Evolutionary conservation across 129 eudicot genomes (phyloP).

Genomic region (Mikania micrantha): DNA sequence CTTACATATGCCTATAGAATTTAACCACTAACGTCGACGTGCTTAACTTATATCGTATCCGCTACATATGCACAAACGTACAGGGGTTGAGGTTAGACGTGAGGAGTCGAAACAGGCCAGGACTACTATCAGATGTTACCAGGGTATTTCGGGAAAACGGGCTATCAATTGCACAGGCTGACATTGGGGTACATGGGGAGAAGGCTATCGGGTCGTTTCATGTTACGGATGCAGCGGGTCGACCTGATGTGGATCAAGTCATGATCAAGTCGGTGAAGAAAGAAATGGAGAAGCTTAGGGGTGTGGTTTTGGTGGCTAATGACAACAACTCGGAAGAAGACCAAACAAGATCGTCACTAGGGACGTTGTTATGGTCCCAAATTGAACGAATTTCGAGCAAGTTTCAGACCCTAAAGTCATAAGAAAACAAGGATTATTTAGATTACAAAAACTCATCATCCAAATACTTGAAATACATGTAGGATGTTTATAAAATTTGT

Average conservation of each 20-base stretch:
- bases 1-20: neutral
- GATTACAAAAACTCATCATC: neutral
- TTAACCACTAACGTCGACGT: neutral
- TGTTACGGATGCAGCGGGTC: slow-evolving; percentile 45
- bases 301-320: slow-evolving; percentile 30
- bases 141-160: slow-evolving; percentile 81
- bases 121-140: slow-evolving; percentile 80
- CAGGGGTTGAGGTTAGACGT: slow-evolving; percentile 80
- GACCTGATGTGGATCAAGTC: slow-evolving; percentile 34
- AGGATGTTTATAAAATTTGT: neutral
- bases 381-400: slow-evolving; percentile 59
- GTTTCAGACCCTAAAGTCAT: slow-evolving; percentile 41
- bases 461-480: neutral
- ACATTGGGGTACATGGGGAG: slow-evolving; percentile 55
- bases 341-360: slow-evolving; percentile 50
- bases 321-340: slow-evolving; percentile 13
- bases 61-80: neutral
- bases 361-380: slow-evolving; percentile 70
- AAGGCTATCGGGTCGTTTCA: slow-evolving; percentile 75
- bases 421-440: neutral
- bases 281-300: slow-evolving; percentile 39
- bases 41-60: neutral
- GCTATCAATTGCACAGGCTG: slow-evolving; percentile 60
- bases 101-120: slow-evolving; percentile 50
- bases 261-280: slow-evolving; percentile 44